These are phyloP conservation scores for Bisporella sp. DNA, from an alignment of 2,329 filamentous ascomycete genomes.

Conservation along the genomic window DNA sequence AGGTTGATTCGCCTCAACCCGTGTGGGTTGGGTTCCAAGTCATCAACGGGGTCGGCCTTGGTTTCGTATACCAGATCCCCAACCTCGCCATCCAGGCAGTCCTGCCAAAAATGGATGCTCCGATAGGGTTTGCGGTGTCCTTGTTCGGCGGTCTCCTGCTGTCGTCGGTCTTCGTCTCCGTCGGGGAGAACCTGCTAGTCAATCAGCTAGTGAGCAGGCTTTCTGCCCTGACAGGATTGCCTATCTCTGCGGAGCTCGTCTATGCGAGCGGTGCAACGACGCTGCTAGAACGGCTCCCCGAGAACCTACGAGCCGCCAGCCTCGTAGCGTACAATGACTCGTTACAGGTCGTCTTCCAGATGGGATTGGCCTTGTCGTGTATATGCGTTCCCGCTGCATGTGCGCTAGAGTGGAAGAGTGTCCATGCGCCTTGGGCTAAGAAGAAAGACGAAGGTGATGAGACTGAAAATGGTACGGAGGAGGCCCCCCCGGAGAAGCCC, in stretches of 20 bases:
- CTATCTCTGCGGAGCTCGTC: slow-evolving; percentile 2
- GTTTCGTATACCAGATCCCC: slow-evolving; percentile 37
- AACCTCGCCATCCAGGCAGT: slow-evolving; percentile 39
- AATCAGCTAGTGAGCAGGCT: slow-evolving; percentile 27
- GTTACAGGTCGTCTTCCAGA: slow-evolving; percentile 51
- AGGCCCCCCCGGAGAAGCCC: neutral
- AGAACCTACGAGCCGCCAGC: slow-evolving; percentile 35
- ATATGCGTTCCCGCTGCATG: slow-evolving; percentile 47
- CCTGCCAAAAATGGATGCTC: slow-evolving; percentile 40
- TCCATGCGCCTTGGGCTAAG: slow-evolving; percentile 3
- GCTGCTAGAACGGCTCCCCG: slow-evolving; percentile 37
- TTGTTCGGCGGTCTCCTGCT: slow-evolving; percentile 2
- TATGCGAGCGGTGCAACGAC: slow-evolving; percentile 39
- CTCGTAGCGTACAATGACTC: slow-evolving; percentile 53
- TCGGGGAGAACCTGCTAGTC: slow-evolving; percentile 4
- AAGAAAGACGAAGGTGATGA: neutral
- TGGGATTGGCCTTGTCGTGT: slow-evolving; percentile 47
- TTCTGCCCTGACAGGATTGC: slow-evolving; percentile 6
- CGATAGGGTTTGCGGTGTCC: slow-evolving; percentile 32
- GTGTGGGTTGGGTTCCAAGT: slow-evolving; percentile 45
- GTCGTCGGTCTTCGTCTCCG: slow-evolving; percentile 1
- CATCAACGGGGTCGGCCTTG: slow-evolving; percentile 34
- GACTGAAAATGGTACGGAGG: neutral
- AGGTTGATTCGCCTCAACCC: slow-evolving; percentile 27
- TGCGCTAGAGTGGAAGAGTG: slow-evolving; percentile 50